Evolutionary conservation across 1,284 basidiomycete genomes (phyloP).

Genomic region (Boletus sp.): DNA sequence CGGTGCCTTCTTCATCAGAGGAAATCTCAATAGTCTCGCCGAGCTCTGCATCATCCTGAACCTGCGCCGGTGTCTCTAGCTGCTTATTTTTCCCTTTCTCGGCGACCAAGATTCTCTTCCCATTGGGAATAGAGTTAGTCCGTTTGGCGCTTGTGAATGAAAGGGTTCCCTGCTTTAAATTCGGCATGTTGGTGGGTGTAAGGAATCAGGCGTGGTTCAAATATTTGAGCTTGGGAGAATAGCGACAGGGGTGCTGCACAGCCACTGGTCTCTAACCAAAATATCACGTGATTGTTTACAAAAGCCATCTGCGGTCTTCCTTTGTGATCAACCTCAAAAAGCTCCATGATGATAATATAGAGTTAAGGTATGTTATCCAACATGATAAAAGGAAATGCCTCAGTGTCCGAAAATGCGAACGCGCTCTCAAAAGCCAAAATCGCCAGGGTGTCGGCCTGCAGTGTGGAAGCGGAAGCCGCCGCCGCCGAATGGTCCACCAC

Average conservation of each 20-base stretch:
- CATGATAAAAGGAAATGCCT: neutral
- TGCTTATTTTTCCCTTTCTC: slow-evolving; percentile 16
- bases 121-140: slow-evolving; percentile 35
- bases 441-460: slow-evolving; percentile 10
- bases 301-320: no score
- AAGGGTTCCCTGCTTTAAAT: slow-evolving; percentile 46
- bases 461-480: slow-evolving; percentile 26
- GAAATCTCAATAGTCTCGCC: slow-evolving; percentile 12
- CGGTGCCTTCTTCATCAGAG: slow-evolving; percentile 19
- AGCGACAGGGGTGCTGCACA: slow-evolving; percentile 25
- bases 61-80: neutral
- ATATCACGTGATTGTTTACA: slow-evolving; percentile 11
- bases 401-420: neutral
- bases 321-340: no score
- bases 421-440: slow-evolving; percentile 23
- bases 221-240: no score
- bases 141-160: slow-evolving; percentile 50
- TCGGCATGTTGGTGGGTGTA: slow-evolving; percentile 7
- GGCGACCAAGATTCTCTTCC: slow-evolving; percentile 23
- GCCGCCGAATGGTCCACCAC: slow-evolving; percentile 32
- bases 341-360: neutral
- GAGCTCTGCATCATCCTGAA: neutral
- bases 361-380: slow-evolving; percentile 14
- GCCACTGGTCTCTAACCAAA: no score
- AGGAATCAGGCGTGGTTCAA: neutral